Evolutionary conservation across 1,284 basidiomycete species (phyloP), one percentile per base, ranked within the genome.

Genomic region (Tylopilus orsonianus): DNA sequence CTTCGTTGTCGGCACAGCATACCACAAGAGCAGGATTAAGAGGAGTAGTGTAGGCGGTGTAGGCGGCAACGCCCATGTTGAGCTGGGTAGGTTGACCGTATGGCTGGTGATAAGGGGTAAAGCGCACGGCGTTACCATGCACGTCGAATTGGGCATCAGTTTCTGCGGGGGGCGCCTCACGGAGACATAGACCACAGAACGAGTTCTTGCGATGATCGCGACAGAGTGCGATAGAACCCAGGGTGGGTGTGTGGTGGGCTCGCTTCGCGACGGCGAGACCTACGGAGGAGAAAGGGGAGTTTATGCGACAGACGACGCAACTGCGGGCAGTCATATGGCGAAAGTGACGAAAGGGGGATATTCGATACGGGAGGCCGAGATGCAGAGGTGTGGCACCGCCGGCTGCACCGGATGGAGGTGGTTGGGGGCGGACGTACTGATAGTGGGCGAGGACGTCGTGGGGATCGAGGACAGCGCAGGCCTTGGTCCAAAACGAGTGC

Each of bases 301-400:
- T 88, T 59, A 89, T 71, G 10, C 86, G 78, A 67, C 86, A 89
- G n/a, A 87, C 75, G 34, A 75, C 61, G 66, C 87, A 89, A 20
- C 75, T 77, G 23, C 64, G 65, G 13, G 52, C 51, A 38, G 65
- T 56, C 59, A 78, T 70, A 39, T 68, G 65, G 8, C 71, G 72
- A 58, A 71, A 80, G 52, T 78, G 75, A 42, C 65, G 68, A 53
- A 69, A 73, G 24, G 71, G 67, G 7, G 71, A 66, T 50, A 72
- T 49, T 44, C 71, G 71, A 42, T 59, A 63, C 1, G 62, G 35
- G 4, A 52, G 53, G 5, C 51, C 58, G 19, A 54, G 48, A 16
- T 60, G 52, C 13, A 62, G 35, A 8, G 59, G 50, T 9, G 59
- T 44, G 13, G 65, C 56, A 23, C 49, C 58, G 30, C 54, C 59